phyloP scores from a whole-genome alignment of 306 rosid species.

The Quercus agrifolia region DNA sequence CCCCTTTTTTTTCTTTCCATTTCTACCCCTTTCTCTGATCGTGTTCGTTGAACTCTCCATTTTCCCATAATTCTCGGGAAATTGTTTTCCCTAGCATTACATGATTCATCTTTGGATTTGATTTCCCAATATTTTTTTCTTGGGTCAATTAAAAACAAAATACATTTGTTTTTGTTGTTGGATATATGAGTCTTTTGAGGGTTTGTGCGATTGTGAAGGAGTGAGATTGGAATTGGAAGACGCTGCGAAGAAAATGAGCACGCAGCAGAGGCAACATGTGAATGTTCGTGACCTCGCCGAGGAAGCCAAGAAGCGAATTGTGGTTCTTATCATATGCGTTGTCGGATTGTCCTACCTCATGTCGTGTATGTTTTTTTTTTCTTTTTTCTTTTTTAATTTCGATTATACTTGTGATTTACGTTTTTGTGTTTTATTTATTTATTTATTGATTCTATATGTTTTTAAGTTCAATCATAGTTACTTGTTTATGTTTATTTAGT shows the following conservation, averaged over 20 bases:
- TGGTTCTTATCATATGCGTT: slow-evolving; percentile 67
- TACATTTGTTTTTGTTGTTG: background rate
- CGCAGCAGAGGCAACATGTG: slow-evolving; percentile 56
- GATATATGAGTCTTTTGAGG: background rate
- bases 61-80: background rate
- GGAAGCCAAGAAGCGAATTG: slow-evolving; percentile 92
- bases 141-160: background rate
- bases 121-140: background rate
- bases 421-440: background rate
- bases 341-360: slow-evolving; percentile 92
- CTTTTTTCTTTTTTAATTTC: background rate
- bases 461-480: background rate
- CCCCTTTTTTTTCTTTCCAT: background rate
- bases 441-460: background rate
- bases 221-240: background rate
- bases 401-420: background rate
- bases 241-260: slow-evolving; percentile 38
- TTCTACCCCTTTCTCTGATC: background rate
- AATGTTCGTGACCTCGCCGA: slow-evolving; percentile 82
- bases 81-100: background rate
- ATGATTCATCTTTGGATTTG: background rate
- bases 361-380: slow-evolving; percentile 65
- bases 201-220: background rate
- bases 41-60: background rate
- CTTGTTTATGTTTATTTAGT: background rate